phyloP scores from a whole-genome alignment of 1,284 basidiomycete genomes.

The Moesziomyces sp. region DNA sequence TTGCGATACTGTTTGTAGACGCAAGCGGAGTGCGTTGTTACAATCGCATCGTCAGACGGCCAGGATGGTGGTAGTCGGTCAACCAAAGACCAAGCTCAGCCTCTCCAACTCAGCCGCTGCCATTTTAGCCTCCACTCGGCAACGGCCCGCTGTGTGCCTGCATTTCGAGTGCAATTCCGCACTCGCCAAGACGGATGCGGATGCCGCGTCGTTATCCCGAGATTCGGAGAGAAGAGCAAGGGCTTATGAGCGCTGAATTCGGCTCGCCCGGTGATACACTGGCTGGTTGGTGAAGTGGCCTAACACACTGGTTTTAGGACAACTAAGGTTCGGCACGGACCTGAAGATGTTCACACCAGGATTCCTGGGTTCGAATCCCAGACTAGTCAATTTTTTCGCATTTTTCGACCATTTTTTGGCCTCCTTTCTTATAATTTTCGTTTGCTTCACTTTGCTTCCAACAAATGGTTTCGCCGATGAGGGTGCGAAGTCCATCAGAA shows the following conservation, averaged over 20 bases:
- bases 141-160: background rate
- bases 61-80: background rate
- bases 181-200: slow-evolving; percentile 5
- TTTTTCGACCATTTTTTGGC: slow-evolving; percentile 2
- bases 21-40: background rate
- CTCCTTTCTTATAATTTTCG: background rate
- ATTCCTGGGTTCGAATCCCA: slow-evolving; percentile 57
- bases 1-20: background rate
- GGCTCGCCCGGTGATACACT: background rate
- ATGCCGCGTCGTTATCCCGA: background rate
- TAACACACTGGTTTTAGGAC: slow-evolving; percentile 54
- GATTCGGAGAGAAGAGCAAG: background rate
- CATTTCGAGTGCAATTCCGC: background rate
- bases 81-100: background rate
- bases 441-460: background rate
- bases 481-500: no score
- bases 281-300: slow-evolving; percentile 55
- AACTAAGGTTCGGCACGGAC: slow-evolving; percentile 1
- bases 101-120: no score
- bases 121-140: background rate
- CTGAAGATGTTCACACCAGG: slow-evolving; percentile 18
- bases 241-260: background rate
- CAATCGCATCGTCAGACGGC: background rate
- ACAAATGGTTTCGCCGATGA: no score
- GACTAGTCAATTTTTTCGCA: slow-evolving; percentile 38